Conservation (phyloP, 768 basidiomycete genomes). For the Trametes maxima region DNA sequence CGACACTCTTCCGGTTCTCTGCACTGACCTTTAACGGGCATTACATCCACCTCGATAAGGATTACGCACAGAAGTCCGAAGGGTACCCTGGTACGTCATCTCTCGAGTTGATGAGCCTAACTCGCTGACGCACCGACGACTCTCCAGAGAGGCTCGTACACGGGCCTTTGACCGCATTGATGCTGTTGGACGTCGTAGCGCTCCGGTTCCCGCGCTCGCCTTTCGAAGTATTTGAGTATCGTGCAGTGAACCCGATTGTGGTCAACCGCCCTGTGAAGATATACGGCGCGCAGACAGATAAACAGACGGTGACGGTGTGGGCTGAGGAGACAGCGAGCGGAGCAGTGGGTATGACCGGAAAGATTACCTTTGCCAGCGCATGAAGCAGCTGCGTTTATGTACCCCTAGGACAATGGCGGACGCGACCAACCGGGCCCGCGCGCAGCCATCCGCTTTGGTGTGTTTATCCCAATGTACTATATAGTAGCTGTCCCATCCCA, state of each 20-base stretch:
- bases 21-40: conserved; percentile 88
- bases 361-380: conserved; percentile 30
- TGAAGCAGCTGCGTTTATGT: conserved; percentile 4
- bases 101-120: not conserved
- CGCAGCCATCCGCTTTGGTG: not conserved
- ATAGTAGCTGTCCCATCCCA: no score
- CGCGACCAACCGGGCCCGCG: not conserved
- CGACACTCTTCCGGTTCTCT: conserved; percentile 83
- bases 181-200: conserved; percentile 66
- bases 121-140: not conserved
- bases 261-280: conserved; percentile 54
- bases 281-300: conserved; percentile 46
- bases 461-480: not conserved
- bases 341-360: conserved; percentile 68
- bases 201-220: conserved; percentile 50
- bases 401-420: conserved; percentile 10
- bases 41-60: conserved; percentile 79
- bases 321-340: conserved; percentile 58
- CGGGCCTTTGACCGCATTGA: conserved; percentile 78
- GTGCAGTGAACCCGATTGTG: conserved; percentile 65
- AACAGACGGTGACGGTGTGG: conserved; percentile 51
- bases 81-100: conserved; percentile 65
- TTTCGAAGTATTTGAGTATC: conserved; percentile 63
- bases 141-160: conserved; percentile 79
- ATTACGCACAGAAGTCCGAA: conserved; percentile 65